Evolutionary conservation across 2,329 filamentous ascomycete species (phyloP).

Genomic region (Rutstroemia sp.): DNA sequence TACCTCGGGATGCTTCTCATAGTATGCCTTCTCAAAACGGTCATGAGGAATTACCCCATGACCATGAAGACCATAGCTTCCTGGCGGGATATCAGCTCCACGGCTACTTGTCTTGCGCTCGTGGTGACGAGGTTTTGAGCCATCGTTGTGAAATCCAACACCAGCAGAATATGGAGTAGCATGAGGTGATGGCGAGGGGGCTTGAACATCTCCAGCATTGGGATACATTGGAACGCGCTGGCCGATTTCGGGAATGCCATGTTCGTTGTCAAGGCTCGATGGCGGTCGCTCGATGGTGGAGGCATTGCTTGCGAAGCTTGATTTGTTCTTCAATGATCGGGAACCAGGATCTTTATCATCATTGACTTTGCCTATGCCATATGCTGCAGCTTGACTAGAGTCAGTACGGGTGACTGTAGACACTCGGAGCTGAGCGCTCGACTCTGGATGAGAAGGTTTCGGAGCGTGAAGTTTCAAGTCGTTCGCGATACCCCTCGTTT

Average conservation of each 20-base stretch:
- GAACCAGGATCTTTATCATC: conserved; percentile 43
- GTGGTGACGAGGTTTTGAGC: conserved; percentile 47
- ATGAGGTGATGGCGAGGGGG: conserved; percentile 69
- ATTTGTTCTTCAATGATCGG: conserved; percentile 53
- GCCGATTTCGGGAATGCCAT: conserved; percentile 88
- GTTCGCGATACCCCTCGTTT: conserved; percentile 70
- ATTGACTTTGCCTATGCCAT: conserved; percentile 66
- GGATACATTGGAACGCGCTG: conserved; percentile 90
- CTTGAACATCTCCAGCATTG: conserved; percentile 90
- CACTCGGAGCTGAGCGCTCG: conserved; percentile 77
- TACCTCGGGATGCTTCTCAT: conserved; percentile 78
- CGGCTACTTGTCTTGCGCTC: conserved; percentile 65
- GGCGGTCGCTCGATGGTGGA: conserved; percentile 42
- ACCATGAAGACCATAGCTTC: conserved; percentile 88
- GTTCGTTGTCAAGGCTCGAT: conserved; percentile 60
- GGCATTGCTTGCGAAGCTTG: conserved; percentile 47
- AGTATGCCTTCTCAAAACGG: conserved; percentile 86
- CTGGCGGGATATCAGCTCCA: conserved; percentile 67
- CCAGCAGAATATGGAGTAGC: conserved; percentile 21
- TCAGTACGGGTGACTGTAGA: conserved; percentile 83
- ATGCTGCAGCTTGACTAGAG: conserved; percentile 78
- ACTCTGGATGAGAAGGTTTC: conserved; percentile 73
- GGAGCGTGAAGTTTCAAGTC: conserved; percentile 85
- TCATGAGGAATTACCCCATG: conserved; percentile 71
- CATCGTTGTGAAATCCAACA: conserved; percentile 47